Base-by-base conservation (phyloP, 2,329 filamentous ascomycete genomes). In the Trichoderma sp. region DNA sequence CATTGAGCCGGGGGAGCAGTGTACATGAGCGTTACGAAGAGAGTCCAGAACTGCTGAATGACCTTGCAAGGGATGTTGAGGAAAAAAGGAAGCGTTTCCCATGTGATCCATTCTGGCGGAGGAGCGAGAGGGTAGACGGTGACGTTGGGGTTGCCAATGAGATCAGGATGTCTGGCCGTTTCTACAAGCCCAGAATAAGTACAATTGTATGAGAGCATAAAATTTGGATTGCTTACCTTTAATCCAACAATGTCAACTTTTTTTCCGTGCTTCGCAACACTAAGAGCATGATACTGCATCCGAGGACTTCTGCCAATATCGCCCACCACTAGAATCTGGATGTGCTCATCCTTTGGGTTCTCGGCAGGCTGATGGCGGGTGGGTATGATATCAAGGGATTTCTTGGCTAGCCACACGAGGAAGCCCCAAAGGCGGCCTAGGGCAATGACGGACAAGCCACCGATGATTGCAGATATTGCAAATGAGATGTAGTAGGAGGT, bases 241-340 rank as follows among this genome's bases (percentile, higher is more conserved):
- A 82, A 98, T 63, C 96, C 97, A 79, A 99, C 92, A 14, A 99
- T 86, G 82, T 96, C 92, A 24, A 98, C 96, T 41, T 89, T 88
- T 7, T 92, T 93, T 29, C 94, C 94, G 81, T 95, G 92, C 80
- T 92, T 93, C 56, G 95, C 94, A 80, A 98, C 92, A 83, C 96
- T 98, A 79, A 98, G 87, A 24, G 96, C 96, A 89, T 99, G 97
- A 81, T 99, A 98, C 82, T 98, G 95, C 96, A 99, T 99, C 75
- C 97, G 94, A 67, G 97, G 97, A 82, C 96, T 98, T 63, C 95
- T 91, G 53, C 97, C 97, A 83, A 99, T 95, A 82, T 99, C 97
- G 62, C 97, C 97, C 33, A 99, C 89, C 21, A 99, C 97, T 18
- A 99, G 89, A 71, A 99, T 91, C 84, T 98, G 95, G 60, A 96